Evolutionary conservation across 208 protist species (phyloP).

Genomic region (Kentomonas sorsogonicus): DNA sequence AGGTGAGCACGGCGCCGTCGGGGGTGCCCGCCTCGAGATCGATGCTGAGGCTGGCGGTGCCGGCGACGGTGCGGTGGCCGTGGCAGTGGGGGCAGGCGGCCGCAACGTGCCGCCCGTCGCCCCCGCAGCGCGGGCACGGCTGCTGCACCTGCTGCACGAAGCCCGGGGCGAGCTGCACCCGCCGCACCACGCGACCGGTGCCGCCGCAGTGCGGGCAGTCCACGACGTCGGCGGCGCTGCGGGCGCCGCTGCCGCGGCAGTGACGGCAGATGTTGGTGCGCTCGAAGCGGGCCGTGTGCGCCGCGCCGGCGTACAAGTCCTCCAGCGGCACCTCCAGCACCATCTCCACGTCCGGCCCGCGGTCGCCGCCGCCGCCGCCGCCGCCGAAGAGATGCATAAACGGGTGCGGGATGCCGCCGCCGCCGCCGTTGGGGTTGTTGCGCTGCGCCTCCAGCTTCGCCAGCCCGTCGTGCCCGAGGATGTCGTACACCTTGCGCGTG

Average conservation of each 20-base stretch:
- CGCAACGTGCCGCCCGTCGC: conserved; percentile 66
- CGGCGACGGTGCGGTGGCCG: conserved; percentile 57
- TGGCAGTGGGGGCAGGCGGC: conserved; percentile 70
- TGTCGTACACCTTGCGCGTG: conserved; percentile 91
- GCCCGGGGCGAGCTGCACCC: conserved; percentile 58
- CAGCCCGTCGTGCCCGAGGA: conserved; percentile 82
- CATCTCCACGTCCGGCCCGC: conserved; percentile 24
- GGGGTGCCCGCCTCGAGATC: conserved; percentile 67
- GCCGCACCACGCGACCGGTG: conserved; percentile 47
- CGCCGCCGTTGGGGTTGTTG: no score
- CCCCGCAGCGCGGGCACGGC: conserved; percentile 80
- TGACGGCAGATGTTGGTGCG: conserved; percentile 85
- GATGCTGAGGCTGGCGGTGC: conserved; percentile 30
- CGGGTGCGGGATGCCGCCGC: no score
- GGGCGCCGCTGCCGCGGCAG: conserved; percentile 65
- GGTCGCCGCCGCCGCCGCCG: conserved; percentile 34
- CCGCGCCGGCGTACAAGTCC: conserved; percentile 89
- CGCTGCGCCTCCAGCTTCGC: conserved; percentile 65
- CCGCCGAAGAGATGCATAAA: no score
- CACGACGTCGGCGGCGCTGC: conserved; percentile 14
- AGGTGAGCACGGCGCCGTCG: conserved; percentile 60
- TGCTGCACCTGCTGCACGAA: conserved; percentile 74
- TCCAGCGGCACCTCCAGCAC: conserved; percentile 80
- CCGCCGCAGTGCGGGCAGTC: conserved; percentile 61
- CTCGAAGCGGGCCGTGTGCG: conserved; percentile 54